Evolutionary conservation across 1,284 basidiomycete genomes (phyloP), one percentile per base, ranked within the genome.

Genomic region (Meripilus lineatus): DNA sequence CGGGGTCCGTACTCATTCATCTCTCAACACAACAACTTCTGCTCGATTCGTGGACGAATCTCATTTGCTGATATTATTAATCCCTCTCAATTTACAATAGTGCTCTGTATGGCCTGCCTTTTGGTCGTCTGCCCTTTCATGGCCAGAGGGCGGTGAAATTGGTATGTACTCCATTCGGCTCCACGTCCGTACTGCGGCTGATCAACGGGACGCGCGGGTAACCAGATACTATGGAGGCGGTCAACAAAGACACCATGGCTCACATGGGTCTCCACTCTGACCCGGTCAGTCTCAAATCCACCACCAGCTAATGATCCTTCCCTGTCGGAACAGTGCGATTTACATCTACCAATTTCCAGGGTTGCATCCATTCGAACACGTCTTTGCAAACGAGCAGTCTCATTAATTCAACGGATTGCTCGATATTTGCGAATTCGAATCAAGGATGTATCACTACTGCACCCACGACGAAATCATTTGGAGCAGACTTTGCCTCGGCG

Each of bases 171-270:
- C 6, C n/a, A 15, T 25, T 25, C 5, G 21, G 10, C 22, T 34
- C 14, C 37, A 21, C 32, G 32, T 41, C 6, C 20, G 24, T 43
- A 2, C 10, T 37, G 32, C n/a, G n/a, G n/a, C 15, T 21, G 14
- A 34, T 28, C 36, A 25, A 13, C 30, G 36, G 41, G 23, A 42
- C 18, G 30, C 32, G 20, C 71, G 28, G 85, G 33, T 35, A 20
- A 57, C 85, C 88, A 50, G 86, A 90, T 61, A 84, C 82, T 3
- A 79, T 89, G 50, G 87, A 90, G 62, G 81, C 78, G 34, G 78
- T 86, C 44, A 89, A 90, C 61, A 66, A 75, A 47, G 71, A 71
- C 38, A 71, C 67, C 6, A 64, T 68, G 46, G 82, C 79, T 51
- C 79, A 83, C 58, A 83, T 86, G 75, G 75, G 78, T 2, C 64